These are phyloP conservation scores for Lithohypha guttulata DNA, from an alignment of 2,329 filamentous ascomycete genomes.

Conservation along the genomic window DNA sequence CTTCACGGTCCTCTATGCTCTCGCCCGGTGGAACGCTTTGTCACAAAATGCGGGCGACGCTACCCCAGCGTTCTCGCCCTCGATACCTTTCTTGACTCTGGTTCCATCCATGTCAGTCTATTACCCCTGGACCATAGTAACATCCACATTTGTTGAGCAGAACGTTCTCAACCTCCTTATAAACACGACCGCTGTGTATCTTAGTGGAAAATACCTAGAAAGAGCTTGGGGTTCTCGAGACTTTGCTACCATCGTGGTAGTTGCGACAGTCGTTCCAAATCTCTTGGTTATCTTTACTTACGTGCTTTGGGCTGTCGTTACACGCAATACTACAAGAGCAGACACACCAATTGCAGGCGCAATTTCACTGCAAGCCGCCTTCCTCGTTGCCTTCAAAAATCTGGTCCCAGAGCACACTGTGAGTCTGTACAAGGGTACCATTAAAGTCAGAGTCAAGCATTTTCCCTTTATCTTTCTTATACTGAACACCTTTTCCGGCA, in stretches of 20 bases:
- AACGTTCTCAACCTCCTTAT: slow-evolving; percentile 79
- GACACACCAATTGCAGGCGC: slow-evolving; percentile 78
- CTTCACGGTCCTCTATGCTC: slow-evolving; percentile 70
- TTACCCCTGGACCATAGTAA: slow-evolving; percentile 88
- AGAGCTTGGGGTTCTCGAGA: slow-evolving; percentile 88
- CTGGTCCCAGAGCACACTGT: slow-evolving; percentile 95
- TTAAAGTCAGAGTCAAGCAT: slow-evolving; percentile 79
- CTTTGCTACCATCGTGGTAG: slow-evolving; percentile 77
- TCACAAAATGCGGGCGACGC: slow-evolving; percentile 28
- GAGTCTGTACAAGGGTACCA: slow-evolving; percentile 74
- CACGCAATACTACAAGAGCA: slow-evolving; percentile 28
- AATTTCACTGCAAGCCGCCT: slow-evolving; percentile 78
- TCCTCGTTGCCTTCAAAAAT: slow-evolving; percentile 95
- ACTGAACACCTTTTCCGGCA: slow-evolving; percentile 56
- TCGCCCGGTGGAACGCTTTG: slow-evolving; percentile 47
- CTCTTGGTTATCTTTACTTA: slow-evolving; percentile 61
- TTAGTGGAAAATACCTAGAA: slow-evolving; percentile 90
- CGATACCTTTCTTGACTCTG: slow-evolving; percentile 77
- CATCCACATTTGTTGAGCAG: slow-evolving; percentile 79
- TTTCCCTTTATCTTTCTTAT: slow-evolving; percentile 66
- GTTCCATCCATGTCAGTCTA: slow-evolving; percentile 72
- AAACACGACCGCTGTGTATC: slow-evolving; percentile 68
- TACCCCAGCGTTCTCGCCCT: slow-evolving; percentile 39
- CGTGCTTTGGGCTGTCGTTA: slow-evolving; percentile 61
- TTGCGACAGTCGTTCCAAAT: slow-evolving; percentile 73